Evolutionary conservation across 805 yeast species (phyloP).

Genomic region (Barnettozyma pratensis): DNA sequence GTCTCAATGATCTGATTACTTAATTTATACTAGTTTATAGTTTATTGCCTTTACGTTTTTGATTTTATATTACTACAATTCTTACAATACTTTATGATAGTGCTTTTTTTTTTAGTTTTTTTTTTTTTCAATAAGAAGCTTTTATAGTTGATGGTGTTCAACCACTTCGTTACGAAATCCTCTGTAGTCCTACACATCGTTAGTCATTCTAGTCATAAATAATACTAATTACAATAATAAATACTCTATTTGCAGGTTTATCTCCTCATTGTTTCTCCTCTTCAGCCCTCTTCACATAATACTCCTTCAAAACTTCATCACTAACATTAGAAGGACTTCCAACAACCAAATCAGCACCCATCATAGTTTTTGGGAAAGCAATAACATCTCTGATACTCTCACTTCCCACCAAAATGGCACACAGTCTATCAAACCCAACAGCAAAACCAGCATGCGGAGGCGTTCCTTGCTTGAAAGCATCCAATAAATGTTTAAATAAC

Average conservation of each 20-base stretch:
- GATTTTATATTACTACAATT: no score
- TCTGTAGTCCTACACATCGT: no score
- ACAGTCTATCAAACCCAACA: slow-evolving; percentile 87
- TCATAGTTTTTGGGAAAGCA: slow-evolving; percentile 90
- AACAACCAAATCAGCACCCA: slow-evolving; percentile 85
- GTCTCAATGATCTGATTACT: not conserved
- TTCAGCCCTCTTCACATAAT: slow-evolving; percentile 36
- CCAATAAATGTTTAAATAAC: slow-evolving; percentile 80
- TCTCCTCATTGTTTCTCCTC: slow-evolving; percentile 1
- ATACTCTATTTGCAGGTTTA: not conserved
- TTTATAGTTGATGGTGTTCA: no score
- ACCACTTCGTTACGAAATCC: no score
- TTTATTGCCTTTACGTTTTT: not conserved
- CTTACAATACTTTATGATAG: no score
- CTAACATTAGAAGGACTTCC: slow-evolving; percentile 73
- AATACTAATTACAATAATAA: no score
- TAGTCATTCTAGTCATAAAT: no score
- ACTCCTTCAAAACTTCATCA: slow-evolving; percentile 44
- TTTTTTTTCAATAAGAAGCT: not conserved
- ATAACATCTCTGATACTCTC: slow-evolving; percentile 84
- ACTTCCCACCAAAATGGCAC: slow-evolving; percentile 83
- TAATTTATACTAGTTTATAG: not conserved
- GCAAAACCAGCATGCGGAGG: slow-evolving; percentile 99
- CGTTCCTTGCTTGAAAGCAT: slow-evolving; percentile 83
- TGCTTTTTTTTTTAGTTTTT: no score